Evolutionary conservation across 2,329 filamentous ascomycete species (phyloP).

Genomic region (Trichoderma koningii): DNA sequence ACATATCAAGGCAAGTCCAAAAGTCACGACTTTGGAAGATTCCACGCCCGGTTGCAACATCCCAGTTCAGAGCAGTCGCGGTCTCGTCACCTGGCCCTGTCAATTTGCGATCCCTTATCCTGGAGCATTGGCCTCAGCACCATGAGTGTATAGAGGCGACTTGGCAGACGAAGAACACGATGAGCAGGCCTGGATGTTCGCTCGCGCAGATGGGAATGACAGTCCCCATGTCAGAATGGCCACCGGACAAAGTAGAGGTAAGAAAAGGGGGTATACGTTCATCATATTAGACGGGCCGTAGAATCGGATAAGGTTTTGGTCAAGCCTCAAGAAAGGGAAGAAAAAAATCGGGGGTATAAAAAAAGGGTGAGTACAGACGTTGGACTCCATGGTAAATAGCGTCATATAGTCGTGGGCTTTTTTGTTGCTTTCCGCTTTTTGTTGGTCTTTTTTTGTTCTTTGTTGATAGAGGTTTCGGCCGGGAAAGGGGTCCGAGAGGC

Average conservation of each 20-base stretch:
- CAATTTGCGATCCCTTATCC: constrained; percentile 14
- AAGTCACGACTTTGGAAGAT: constrained; percentile 23
- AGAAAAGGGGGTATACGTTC: constrained; percentile 30
- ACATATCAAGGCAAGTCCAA: constrained; percentile 27
- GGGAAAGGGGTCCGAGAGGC: constrained; percentile 27
- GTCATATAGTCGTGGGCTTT: constrained; percentile 34
- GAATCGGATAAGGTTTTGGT: constrained; percentile 21
- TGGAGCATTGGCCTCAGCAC: constrained; percentile 21
- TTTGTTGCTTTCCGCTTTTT: not conserved
- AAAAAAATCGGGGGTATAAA: constrained; percentile 19
- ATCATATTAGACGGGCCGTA: constrained; percentile 30
- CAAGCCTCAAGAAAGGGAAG: constrained; percentile 34
- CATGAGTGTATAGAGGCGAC: constrained; percentile 8
- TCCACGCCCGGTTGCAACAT: constrained; percentile 14
- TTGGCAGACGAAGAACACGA: constrained; percentile 21
- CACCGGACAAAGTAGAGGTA: constrained; percentile 6
- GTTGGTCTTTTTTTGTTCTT: constrained; percentile 2
- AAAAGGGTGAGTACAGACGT: constrained; percentile 39
- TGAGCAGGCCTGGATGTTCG: constrained; percentile 14
- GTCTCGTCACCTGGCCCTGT: constrained; percentile 18
- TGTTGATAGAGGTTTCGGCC: constrained; percentile 28
- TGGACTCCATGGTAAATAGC: constrained; percentile 35
- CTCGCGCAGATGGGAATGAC: constrained; percentile 9
- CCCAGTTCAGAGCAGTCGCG: not conserved
- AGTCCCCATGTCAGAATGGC: constrained; percentile 15